phyloP scores from a whole-genome alignment of 805 yeast species.

The Nakazawaea ambrosiae region DNA sequence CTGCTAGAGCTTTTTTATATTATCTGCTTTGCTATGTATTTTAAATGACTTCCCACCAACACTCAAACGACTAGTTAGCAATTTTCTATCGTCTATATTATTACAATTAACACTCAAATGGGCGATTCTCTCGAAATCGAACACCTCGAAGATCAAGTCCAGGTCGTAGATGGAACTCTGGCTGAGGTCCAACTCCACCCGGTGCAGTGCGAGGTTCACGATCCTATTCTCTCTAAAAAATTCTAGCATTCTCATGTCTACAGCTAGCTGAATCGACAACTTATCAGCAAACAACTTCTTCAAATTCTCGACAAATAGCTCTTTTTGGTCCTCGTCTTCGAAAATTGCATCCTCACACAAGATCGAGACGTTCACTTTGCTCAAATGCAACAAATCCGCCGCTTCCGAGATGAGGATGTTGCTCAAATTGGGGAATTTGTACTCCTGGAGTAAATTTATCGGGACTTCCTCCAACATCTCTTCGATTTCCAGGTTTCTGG shows the following conservation, averaged over 20 bases:
- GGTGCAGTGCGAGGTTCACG: background rate
- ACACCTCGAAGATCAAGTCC: background rate
- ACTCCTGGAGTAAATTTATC: constrained; percentile 2
- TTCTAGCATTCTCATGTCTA: constrained; percentile 1
- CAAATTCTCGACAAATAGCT: no score
- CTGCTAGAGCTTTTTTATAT: background rate
- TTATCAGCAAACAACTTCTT: background rate
- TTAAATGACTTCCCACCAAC: no score
- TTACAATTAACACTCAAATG: constrained; percentile 1
- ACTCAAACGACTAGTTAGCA: background rate
- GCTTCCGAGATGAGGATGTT: background rate
- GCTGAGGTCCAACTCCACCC: background rate
- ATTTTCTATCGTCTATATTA: background rate
- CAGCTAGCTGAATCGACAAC: background rate
- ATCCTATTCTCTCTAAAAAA: background rate
- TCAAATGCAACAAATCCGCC: constrained; percentile 1
- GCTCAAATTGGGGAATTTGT: constrained; percentile 2
- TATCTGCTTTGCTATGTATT: background rate
- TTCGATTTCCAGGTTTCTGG: background rate
- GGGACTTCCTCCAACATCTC: constrained; percentile 2
- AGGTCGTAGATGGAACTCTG: background rate
- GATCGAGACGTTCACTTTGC: constrained; percentile 1
- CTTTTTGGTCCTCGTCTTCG: no score
- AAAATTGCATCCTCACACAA: no score
- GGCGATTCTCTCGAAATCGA: background rate